Evolutionary conservation across 768 basidiomycete species (phyloP).

Genomic region (Serendipita sp.): DNA sequence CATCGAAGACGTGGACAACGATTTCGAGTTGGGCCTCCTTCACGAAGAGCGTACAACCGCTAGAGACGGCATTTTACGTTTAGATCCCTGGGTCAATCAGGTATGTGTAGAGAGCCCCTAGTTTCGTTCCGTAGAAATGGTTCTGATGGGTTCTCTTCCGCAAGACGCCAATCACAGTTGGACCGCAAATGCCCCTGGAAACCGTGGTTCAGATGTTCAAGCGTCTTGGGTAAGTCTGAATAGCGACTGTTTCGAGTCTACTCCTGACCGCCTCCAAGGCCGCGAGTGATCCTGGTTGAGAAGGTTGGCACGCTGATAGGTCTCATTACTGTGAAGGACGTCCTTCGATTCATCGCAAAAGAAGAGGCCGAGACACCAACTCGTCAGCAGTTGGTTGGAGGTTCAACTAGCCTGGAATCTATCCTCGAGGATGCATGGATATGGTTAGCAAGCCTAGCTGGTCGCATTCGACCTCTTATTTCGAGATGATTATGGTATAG

Average conservation of each 20-base stretch:
- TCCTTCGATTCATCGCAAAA: constrained; percentile 61
- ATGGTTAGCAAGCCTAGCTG: constrained; percentile 9
- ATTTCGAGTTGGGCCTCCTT: constrained; percentile 36
- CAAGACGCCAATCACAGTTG: constrained; percentile 88
- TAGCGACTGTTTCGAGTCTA: not conserved
- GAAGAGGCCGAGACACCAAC: constrained; percentile 16
- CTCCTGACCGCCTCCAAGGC: constrained; percentile 32
- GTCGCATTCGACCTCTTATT: not conserved
- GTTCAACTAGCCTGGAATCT: constrained; percentile 6
- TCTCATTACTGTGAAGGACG: constrained; percentile 90
- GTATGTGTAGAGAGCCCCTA: constrained; percentile 33
- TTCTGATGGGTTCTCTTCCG: not conserved
- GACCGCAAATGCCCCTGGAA: constrained; percentile 82
- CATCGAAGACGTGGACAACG: constrained; percentile 46
- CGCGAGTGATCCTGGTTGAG: constrained; percentile 91
- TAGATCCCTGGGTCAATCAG: constrained; percentile 92
- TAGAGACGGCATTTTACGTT: constrained; percentile 40
- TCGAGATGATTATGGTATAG: not conserved
- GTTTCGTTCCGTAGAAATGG: not conserved
- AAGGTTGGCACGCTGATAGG: constrained; percentile 70
- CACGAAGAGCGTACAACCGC: constrained; percentile 30
- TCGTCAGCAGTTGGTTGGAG: not conserved
- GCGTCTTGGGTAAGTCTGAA: constrained; percentile 72
- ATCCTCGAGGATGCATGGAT: constrained; percentile 13
- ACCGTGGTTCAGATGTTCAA: constrained; percentile 97